Evolutionary conservation across 108 stramenopile species (phyloP).

Genomic region (Nitzschia putrida): DNA sequence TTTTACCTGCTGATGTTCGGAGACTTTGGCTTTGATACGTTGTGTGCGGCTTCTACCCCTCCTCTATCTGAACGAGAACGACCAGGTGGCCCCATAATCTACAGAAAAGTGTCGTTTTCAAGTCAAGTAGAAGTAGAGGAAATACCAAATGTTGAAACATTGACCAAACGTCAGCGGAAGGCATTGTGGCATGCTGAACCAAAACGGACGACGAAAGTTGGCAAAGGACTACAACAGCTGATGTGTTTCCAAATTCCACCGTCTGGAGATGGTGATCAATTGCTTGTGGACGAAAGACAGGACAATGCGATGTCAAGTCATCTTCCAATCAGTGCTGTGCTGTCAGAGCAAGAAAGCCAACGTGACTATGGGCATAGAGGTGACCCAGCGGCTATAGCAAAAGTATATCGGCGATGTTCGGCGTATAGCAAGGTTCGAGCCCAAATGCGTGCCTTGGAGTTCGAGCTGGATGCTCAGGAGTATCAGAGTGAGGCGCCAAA

Average conservation of each 20-base stretch:
- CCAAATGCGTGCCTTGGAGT: constrained; percentile 31
- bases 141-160: constrained; percentile 19
- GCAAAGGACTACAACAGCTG: constrained; percentile 9
- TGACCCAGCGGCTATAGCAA: constrained; percentile 22
- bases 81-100: neutral
- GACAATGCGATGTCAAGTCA: neutral
- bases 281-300: neutral
- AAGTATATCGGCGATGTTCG: constrained; percentile 32
- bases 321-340: constrained; percentile 26
- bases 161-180: constrained; percentile 16
- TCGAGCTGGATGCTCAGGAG: constrained; percentile 25
- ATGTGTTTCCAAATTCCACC: neutral
- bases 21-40: neutral
- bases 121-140: constrained; percentile 26
- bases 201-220: neutral
- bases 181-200: constrained; percentile 32
- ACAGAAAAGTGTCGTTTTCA: constrained; percentile 21
- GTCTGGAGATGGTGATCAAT: constrained; percentile 6
- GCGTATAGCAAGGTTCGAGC: constrained; percentile 24
- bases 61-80: no score
- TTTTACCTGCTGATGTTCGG: neutral
- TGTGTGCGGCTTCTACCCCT: neutral
- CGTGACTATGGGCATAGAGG: constrained; percentile 16
- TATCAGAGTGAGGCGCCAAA: constrained; percentile 2
- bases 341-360: constrained; percentile 25